These are phyloP conservation scores for Amauroascus niger DNA, from an alignment of 2,329 filamentous ascomycete genomes.

Conservation along the genomic window DNA sequence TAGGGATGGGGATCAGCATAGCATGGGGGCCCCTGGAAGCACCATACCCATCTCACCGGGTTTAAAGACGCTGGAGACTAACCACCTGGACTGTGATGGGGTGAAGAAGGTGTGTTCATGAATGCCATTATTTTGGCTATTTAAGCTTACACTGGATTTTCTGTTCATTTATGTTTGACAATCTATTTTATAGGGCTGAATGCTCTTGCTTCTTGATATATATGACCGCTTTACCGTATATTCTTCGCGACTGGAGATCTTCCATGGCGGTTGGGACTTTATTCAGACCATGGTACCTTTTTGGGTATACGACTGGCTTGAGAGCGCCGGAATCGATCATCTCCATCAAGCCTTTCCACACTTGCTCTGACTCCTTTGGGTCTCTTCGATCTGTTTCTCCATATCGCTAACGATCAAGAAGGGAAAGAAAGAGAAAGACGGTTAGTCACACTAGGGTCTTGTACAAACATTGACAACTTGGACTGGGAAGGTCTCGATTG, in stretches of 20 bases:
- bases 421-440: background rate
- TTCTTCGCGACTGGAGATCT: constrained; percentile 42
- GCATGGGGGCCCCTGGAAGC: no score
- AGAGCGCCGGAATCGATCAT: constrained; percentile 42
- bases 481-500: no score
- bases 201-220: constrained; percentile 24
- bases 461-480: no score
- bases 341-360: constrained; percentile 45
- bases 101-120: no score
- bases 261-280: constrained; percentile 43
- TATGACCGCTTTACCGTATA: constrained; percentile 51
- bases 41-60: no score
- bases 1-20: background rate
- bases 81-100: no score
- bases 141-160: no score
- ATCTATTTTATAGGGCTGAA: background rate
- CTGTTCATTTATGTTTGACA: background rate
- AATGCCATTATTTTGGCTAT: no score
- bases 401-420: constrained; percentile 33
- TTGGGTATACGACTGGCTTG: constrained; percentile 43
- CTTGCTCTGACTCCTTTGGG: constrained; percentile 39
- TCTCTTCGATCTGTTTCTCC: constrained; percentile 47
- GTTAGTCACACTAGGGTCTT: no score
- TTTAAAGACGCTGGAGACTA: no score
- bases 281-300: constrained; percentile 43